Evolutionary conservation across 257 asterid species (phyloP).

Genomic region (Primulina huaijiensis): DNA sequence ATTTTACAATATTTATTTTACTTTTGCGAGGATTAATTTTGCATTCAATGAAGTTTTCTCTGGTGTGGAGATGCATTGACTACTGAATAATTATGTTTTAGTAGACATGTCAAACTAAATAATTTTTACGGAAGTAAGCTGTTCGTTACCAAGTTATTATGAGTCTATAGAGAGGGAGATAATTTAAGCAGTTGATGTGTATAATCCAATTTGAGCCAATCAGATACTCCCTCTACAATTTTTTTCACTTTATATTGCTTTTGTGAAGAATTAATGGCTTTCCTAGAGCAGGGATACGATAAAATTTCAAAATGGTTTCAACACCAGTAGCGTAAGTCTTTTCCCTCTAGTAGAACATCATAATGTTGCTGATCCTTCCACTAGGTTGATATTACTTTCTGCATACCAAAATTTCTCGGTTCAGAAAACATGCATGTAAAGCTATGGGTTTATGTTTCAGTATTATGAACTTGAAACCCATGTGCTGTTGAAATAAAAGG

Average conservation of each 20-base stretch:
- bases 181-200: conserved; percentile 8
- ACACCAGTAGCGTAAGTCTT: background rate
- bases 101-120: background rate
- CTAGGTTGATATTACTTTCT: conserved; percentile 4
- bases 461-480: too few relatives aligned
- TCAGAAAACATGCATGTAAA: background rate
- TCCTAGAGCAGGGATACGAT: background rate
- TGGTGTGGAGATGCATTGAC: conserved; percentile 14
- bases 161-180: background rate
- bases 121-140: background rate
- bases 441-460: background rate
- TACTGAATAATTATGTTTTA: conserved; percentile 11
- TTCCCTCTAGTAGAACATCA: conserved; percentile 1
- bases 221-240: background rate
- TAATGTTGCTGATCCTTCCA: background rate
- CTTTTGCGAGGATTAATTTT: conserved; percentile 24
- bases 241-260: background rate
- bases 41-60: conserved; percentile 23
- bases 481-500: too few relatives aligned
- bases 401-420: background rate
- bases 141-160: background rate
- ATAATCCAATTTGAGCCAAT: conserved; percentile 10
- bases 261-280: background rate
- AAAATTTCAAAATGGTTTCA: background rate
- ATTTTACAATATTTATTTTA: conserved; percentile 11